These are phyloP conservation scores for Penicillium sp. DNA, from an alignment of 2,329 filamentous ascomycete species.

Conservation along the genomic window DNA sequence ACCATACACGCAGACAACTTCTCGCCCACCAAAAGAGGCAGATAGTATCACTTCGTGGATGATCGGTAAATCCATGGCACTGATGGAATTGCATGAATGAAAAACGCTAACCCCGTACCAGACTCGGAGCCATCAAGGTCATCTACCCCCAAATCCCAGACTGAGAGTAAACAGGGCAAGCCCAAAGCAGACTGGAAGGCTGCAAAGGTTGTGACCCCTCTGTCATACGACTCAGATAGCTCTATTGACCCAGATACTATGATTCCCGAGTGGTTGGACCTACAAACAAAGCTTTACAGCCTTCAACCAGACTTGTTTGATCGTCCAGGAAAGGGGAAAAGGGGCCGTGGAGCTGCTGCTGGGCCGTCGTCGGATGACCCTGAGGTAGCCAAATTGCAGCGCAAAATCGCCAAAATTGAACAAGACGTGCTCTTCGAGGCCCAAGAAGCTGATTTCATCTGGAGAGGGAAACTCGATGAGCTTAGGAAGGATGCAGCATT, in stretches of 20 bases:
- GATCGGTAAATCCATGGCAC: conserved; percentile 32
- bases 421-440: conserved; percentile 76
- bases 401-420: conserved; percentile 76
- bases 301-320: conserved; percentile 59
- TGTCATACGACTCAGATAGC: conserved; percentile 55
- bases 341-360: conserved; percentile 32
- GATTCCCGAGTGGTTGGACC: conserved; percentile 73
- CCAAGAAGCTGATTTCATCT: conserved; percentile 64
- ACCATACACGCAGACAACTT: conserved; percentile 61
- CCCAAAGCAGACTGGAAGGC: conserved; percentile 31
- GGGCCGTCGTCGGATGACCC: conserved; percentile 34
- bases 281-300: conserved; percentile 69
- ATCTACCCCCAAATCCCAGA: conserved; percentile 29
- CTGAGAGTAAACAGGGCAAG: conserved; percentile 29
- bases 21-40: conserved; percentile 31
- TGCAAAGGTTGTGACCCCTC: conserved; percentile 22
- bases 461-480: conserved; percentile 61
- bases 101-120: conserved; percentile 31
- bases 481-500: conserved; percentile 62
- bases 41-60: conserved; percentile 41
- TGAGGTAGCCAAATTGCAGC: conserved; percentile 66
- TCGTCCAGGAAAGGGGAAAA: conserved; percentile 44
- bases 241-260: conserved; percentile 76
- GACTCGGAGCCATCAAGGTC: conserved; percentile 34
- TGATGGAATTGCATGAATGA: conserved; percentile 14